These are phyloP conservation scores for Ceratobasidium sp. DNA, from an alignment of 1,284 basidiomycete genomes.

Conservation along the genomic window DNA sequence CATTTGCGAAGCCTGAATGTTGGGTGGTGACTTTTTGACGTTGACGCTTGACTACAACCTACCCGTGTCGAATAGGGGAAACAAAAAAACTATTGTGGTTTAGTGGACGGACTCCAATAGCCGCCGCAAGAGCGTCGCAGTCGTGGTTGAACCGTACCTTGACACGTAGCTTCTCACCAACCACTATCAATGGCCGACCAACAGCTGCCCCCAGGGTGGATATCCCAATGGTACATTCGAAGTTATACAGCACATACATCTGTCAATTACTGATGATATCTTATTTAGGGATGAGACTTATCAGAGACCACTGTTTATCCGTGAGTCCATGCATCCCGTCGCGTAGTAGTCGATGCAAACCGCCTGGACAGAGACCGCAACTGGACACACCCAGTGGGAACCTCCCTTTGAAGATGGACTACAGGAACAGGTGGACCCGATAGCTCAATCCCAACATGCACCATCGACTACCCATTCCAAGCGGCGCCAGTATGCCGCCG, in stretches of 20 bases:
- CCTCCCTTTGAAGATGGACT: constrained; percentile 50
- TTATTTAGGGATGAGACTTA: constrained; percentile 76
- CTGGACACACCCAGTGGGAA: constrained; percentile 72
- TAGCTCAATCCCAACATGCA: constrained; percentile 1
- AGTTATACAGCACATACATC: constrained; percentile 5
- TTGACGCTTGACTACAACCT: too few relatives aligned
- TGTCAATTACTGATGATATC: constrained; percentile 1
- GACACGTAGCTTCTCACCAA: constrained; percentile 29
- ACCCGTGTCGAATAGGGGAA: too few relatives aligned
- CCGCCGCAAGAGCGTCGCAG: too few relatives aligned
- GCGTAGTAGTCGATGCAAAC: not conserved
- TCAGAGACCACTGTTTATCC: constrained; percentile 85
- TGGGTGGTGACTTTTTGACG: too few relatives aligned
- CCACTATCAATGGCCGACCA: constrained; percentile 18
- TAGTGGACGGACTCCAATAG: too few relatives aligned
- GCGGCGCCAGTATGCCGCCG: constrained; percentile 88
- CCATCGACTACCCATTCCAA: constrained; percentile 54
- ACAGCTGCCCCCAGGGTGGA: constrained; percentile 85
- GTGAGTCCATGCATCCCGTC: constrained; percentile 51
- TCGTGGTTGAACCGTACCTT: constrained; percentile 8
- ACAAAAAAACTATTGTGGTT: too few relatives aligned
- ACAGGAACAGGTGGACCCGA: constrained; percentile 44
- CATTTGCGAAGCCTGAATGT: too few relatives aligned
- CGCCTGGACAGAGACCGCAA: constrained; percentile 53
- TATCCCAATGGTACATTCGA: constrained; percentile 76